Evolutionary conservation across 345 rosid species (phyloP).

Genomic region (Pistacia atlantica): DNA sequence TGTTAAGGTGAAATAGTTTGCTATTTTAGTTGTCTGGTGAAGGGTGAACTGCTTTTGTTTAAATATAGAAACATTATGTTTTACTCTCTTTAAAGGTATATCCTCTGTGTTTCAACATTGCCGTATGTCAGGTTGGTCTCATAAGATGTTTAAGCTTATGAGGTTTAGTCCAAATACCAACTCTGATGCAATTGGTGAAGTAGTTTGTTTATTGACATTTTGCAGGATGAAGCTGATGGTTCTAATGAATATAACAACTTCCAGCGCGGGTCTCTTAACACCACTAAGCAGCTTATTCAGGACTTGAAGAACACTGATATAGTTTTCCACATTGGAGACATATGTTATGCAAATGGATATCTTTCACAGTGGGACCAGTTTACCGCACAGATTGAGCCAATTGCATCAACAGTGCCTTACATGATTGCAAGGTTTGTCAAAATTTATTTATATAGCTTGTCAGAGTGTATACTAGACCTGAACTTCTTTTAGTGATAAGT

Average conservation of each 20-base stretch:
- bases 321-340: conserved; percentile 73
- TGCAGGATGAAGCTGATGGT: conserved; percentile 69
- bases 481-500: conserved; percentile 2
- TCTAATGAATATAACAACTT: conserved; percentile 55
- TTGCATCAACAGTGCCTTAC: conserved; percentile 68
- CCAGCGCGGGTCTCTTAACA: conserved; percentile 60
- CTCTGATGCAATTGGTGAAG: conserved; percentile 10
- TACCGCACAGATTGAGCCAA: conserved; percentile 66
- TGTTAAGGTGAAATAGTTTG: neutral
- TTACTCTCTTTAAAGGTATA: neutral
- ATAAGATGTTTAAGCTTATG: neutral
- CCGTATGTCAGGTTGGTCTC: neutral
- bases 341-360: conserved; percentile 71
- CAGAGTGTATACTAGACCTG: neutral
- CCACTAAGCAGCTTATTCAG: conserved; percentile 59
- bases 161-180: conserved; percentile 8
- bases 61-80: neutral
- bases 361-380: conserved; percentile 82
- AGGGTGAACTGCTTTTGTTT: neutral
- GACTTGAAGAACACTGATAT: conserved; percentile 58
- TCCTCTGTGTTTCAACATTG: neutral
- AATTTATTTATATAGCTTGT: neutral
- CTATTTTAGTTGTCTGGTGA: conserved; percentile 1
- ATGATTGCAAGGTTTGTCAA: conserved; percentile 64
- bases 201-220: neutral